phyloP scores from a whole-genome alignment of 345 rosid species.

The Nephelium lappaceum region DNA sequence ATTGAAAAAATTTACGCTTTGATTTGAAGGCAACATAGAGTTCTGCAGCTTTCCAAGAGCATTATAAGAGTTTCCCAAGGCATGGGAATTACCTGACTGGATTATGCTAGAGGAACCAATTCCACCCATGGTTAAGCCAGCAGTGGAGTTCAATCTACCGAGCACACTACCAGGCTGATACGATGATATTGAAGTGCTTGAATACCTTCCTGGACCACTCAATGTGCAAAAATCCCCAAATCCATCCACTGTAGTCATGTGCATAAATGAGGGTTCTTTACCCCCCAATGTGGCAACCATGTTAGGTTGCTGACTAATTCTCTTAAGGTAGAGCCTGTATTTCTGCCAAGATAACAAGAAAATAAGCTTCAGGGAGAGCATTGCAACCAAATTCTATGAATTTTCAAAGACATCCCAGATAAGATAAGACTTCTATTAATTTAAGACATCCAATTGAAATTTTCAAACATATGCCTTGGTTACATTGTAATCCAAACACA shows the following conservation, averaged over 20 bases:
- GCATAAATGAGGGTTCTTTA: slow-evolving; percentile 58
- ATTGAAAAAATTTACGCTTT: slow-evolving; percentile 43
- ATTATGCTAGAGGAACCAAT: slow-evolving; percentile 52
- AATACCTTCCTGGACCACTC: slow-evolving; percentile 53
- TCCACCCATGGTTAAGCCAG: slow-evolving; percentile 53
- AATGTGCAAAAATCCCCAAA: slow-evolving; percentile 53
- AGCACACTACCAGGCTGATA: slow-evolving; percentile 52
- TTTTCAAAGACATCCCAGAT: neutral
- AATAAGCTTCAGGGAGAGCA: neutral
- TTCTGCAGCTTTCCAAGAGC: slow-evolving; percentile 53
- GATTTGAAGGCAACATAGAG: slow-evolving; percentile 40
- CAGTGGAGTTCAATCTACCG: slow-evolving; percentile 58
- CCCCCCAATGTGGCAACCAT: slow-evolving; percentile 57
- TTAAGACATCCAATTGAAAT: neutral
- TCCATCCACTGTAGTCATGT: slow-evolving; percentile 55
- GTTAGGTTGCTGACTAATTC: slow-evolving; percentile 62
- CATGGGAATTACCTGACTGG: slow-evolving; percentile 51
- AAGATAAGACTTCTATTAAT: neutral
- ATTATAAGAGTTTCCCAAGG: slow-evolving; percentile 39
- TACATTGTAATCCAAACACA: neutral
- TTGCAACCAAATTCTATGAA: neutral
- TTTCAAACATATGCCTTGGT: neutral
- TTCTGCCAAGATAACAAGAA: slow-evolving; percentile 53
- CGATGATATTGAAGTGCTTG: slow-evolving; percentile 52
- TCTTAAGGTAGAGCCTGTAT: slow-evolving; percentile 82